phyloP scores from a whole-genome alignment of 2,329 filamentous ascomycete genomes.

The Xylaria sp. region DNA sequence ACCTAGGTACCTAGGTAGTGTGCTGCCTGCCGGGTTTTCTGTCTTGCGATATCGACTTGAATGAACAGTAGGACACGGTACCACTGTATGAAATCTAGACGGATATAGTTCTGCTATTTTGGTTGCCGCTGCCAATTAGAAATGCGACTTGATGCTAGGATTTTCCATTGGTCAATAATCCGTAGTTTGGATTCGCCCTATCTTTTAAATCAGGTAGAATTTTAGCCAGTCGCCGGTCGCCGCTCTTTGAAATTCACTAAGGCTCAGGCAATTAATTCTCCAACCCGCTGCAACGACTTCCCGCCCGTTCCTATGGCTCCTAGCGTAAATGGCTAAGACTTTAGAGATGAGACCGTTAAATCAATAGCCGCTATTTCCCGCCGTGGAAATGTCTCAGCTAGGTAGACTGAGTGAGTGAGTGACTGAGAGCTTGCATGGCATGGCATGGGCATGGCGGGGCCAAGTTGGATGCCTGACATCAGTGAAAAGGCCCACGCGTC shows the following conservation, averaged over 20 bases:
- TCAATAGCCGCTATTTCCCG: conserved; percentile 38
- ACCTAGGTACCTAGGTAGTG: neutral
- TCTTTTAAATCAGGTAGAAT: conserved; percentile 36
- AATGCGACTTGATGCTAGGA: conserved; percentile 32
- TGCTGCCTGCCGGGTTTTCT: neutral
- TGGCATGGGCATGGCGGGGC: conserved; percentile 28
- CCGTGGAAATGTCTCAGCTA: conserved; percentile 34
- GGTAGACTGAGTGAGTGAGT: conserved; percentile 1
- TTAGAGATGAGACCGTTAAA: conserved; percentile 36
- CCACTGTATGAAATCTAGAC: conserved; percentile 7
- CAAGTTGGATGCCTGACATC: conserved; percentile 7
- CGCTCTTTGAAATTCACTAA: conserved; percentile 19
- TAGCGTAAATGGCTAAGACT: conserved; percentile 15
- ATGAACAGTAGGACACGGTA: neutral
- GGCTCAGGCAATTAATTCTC: conserved; percentile 10
- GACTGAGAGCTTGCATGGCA: conserved; percentile 15
- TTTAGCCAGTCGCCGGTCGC: conserved; percentile 42
- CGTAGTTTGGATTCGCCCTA: conserved; percentile 21
- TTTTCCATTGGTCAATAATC: conserved; percentile 45
- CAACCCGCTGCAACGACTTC: conserved; percentile 39
- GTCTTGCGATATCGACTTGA: conserved; percentile 7
- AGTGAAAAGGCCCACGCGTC: neutral
- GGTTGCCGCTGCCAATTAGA: conserved; percentile 46
- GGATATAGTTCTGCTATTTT: conserved; percentile 24
- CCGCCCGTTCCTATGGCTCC: conserved; percentile 41